Evolutionary conservation across 2,329 filamentous ascomycete genomes (phyloP), one percentile per base, ranked within the genome.

Genomic region (Aspergillus ibericus): DNA sequence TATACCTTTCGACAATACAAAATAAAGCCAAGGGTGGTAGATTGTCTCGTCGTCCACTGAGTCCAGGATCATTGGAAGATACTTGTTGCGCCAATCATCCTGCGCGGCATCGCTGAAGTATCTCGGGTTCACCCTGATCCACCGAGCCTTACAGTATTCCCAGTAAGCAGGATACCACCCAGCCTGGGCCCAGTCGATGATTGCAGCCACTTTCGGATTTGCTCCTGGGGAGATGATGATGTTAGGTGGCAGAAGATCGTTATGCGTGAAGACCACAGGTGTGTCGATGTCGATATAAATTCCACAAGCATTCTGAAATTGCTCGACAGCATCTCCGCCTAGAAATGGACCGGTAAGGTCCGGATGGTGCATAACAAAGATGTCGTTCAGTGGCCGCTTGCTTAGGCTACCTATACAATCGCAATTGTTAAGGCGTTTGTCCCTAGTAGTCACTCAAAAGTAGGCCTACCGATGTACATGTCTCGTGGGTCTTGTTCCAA

Each of bases 361-460:
- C 36, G 57, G 62, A 25, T 60, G 64, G 47, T 32, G 0, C 29
- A 15, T 4, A 46, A 76, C 54, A 58, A 74, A 68, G 32, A 71
- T 70, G 3, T 77, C 73, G 18, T 73, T 72, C 1, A 76, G 65
- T 5, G 68, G 67, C 49, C 65, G 60, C 13, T 69, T 67, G 38
- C 58, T 61, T 9, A 72, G 20, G 48, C 70, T 67, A 40, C 72
- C 74, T 76, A 61, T 42, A 27, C 7, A 27, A 27, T 27, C 7
- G 25, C 42, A 54, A 55, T 10, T 5, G 15, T 36, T 36, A 36
- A 13, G 25, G 25, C 7, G 25, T 27, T 53, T 61, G 25, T n/a
- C 49, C 48, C 36, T 52, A 59, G 44, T n/a, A 13, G 54, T 47
- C 48, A 50, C 56, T 12, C 12, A n/a, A 10, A 53, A 50, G 36